Base-by-base conservation (phyloP, 805 yeast genomes). In the Brettanomyces naardenensis region DNA sequence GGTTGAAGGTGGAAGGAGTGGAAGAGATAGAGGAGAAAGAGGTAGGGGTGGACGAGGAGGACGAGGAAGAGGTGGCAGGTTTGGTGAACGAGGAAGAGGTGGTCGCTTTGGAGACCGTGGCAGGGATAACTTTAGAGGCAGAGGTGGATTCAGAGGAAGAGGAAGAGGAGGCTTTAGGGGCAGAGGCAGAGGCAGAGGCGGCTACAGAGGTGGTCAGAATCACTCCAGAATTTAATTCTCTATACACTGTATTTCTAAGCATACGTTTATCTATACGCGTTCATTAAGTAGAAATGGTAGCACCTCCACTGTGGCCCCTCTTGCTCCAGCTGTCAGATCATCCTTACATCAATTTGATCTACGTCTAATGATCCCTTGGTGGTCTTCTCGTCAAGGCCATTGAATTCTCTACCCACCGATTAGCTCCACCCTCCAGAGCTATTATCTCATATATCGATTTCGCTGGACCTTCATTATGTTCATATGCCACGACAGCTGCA, bases 381-480 rank as follows among this genome's bases (percentile, higher is more conserved):
- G 76, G 69, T 45, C 73, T 73, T 45, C 75, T 74, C 71, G 78
- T 75, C 51, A 88, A 63, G 1, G 75, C 68, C 77, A 85, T 73
- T 2, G 88, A 72, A 48, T 81, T 79, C 48, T 81, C 89, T 4
- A 86, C 81, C 95, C 95, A 89, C 1, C 89, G 85, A 41, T 80
- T 86, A 1, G 92, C 89, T 11, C 95, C 96, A 9, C 96, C 95
- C 54, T 86, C 94, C 49, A 73, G 64, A 4, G 74, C 70, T 15
- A 90, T 52, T 1, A 85, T 67, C 35, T 83, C 85, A 46, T 73
- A 69, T 1, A 81, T 62, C 42, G 59, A 65, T 48, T 59, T 64
- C 1, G 39, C 38, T 3, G 41, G 23, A 9, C 58, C 47, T 9
- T 49, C 40, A 28, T 53, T 55, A 5, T 49, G 44, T 27, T 66